Evolutionary conservation across 78 protist genomes (phyloP).

Genomic region (Dictyostelium capitatum): DNA sequence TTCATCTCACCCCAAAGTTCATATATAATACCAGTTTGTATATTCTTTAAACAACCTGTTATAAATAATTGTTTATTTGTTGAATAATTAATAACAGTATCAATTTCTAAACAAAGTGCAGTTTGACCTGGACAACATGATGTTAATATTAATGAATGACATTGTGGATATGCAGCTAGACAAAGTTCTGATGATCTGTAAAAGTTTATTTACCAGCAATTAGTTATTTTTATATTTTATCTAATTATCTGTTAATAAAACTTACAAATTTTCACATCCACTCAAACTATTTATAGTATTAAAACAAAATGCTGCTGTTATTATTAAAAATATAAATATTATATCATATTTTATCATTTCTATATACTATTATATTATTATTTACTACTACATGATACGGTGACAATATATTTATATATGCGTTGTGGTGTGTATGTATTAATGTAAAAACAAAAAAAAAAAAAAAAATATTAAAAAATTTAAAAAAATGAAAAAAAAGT

Average conservation of each 20-base stretch:
- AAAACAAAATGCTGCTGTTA: neutral
- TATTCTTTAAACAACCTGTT: neutral
- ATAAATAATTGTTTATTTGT: neutral
- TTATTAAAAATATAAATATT: too few species aligned
- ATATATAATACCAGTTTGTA: neutral
- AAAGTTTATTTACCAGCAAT: too few species aligned
- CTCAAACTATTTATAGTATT: neutral
- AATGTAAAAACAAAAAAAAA: too few species aligned
- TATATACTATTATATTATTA: too few species aligned
- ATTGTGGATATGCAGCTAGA: slow-evolving; percentile 37
- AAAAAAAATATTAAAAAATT: too few species aligned
- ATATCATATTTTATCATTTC: too few species aligned
- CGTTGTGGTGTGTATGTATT: too few species aligned
- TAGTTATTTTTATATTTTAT: too few species aligned
- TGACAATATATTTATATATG: too few species aligned
- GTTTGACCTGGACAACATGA: slow-evolving; percentile 35
- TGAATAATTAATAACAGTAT: neutral
- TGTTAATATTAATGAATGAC: slow-evolving; percentile 7
- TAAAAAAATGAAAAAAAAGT: too few species aligned
- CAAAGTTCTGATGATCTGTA: slow-evolving; percentile 23
- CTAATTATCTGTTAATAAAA: too few species aligned
- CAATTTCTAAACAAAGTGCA: slow-evolving; percentile 30
- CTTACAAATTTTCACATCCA: slow-evolving; percentile 1
- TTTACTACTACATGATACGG: too few species aligned
- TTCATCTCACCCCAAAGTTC: neutral